These are phyloP conservation scores for Cladophialophora immunda DNA, from an alignment of 2,329 filamentous ascomycete species.

Conservation along the genomic window DNA sequence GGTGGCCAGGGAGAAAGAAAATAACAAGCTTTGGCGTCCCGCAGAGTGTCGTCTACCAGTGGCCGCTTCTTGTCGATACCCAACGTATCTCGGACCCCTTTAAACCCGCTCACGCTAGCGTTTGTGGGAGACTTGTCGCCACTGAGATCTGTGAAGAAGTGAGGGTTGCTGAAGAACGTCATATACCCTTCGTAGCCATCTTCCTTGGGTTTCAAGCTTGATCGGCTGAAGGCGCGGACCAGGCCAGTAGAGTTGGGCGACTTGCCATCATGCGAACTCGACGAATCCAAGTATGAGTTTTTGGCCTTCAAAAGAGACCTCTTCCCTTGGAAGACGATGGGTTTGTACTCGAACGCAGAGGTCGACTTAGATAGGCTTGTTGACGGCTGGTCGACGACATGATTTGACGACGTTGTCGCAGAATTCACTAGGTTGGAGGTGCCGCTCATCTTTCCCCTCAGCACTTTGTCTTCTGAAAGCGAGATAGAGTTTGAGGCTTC, in stretches of 20 bases:
- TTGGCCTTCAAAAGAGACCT: constrained; percentile 51
- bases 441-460: constrained; percentile 7
- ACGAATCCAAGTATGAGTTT: constrained; percentile 55
- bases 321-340: constrained; percentile 59
- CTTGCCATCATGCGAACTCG: constrained; percentile 59
- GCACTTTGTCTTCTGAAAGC: constrained; percentile 29
- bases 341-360: constrained; percentile 46
- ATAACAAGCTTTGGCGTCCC: constrained; percentile 38
- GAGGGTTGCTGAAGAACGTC: constrained; percentile 82
- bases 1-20: constrained; percentile 26
- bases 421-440: constrained; percentile 23
- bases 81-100: constrained; percentile 22
- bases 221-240: constrained; percentile 58
- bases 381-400: constrained; percentile 24
- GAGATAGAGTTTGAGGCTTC: constrained; percentile 44
- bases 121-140: constrained; percentile 39
- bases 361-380: constrained; percentile 25
- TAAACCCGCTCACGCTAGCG: constrained; percentile 18
- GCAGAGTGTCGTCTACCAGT: constrained; percentile 30
- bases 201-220: constrained; percentile 55
- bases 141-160: constrained; percentile 79
- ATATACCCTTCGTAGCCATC: constrained; percentile 71
- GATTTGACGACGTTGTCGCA: constrained; percentile 25
- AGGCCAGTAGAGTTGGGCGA: constrained; percentile 57
- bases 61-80: constrained; percentile 22